These are phyloP conservation scores for Blastomyces emzantsi DNA, from an alignment of 2,329 filamentous ascomycete species.

Conservation along the genomic window DNA sequence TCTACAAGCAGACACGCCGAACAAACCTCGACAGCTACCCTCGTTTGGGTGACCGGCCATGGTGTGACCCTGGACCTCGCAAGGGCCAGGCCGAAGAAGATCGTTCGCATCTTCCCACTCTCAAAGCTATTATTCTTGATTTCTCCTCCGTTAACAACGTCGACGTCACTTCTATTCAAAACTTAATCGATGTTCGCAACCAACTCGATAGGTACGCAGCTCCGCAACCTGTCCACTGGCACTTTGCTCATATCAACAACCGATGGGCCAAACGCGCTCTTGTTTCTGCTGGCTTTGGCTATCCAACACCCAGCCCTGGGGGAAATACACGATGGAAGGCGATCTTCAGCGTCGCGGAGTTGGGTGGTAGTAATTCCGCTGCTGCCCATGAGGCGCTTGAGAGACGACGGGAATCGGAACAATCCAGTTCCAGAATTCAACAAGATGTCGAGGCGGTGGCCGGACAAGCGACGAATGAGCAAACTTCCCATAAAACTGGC, in stretches of 20 bases:
- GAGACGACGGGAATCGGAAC: constrained; percentile 44
- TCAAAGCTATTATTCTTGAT: constrained; percentile 88
- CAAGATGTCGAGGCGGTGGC: constrained; percentile 4
- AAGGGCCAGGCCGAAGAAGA: constrained; percentile 45
- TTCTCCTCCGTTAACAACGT: constrained; percentile 91
- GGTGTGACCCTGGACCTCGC: constrained; percentile 83
- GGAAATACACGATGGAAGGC: constrained; percentile 70
- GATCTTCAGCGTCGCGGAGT: constrained; percentile 89
- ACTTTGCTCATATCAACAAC: constrained; percentile 89
- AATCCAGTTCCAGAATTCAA: constrained; percentile 20
- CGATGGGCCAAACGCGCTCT: constrained; percentile 91
- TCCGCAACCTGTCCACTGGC: constrained; percentile 83
- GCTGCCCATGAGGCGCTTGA: constrained; percentile 58
- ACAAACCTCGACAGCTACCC: constrained; percentile 61
- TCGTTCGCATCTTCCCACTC: constrained; percentile 50
- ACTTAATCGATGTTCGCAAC: constrained; percentile 88
- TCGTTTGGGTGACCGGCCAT: constrained; percentile 69
- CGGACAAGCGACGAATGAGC: background rate
- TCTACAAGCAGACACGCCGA: constrained; percentile 63
- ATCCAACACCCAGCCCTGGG: constrained; percentile 52
- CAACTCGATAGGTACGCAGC: constrained; percentile 79
- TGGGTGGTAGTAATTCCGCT: constrained; percentile 62
- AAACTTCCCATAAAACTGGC: background rate
- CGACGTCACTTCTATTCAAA: constrained; percentile 85
- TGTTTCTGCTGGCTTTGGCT: constrained; percentile 79